Percentiles rank a stretch among this genome's conserved stretches.
Evolutionary conservation across 1,284 basidiomycete genomes (phyloP).

Genomic region (Apiotrichum brassicae): DNA sequence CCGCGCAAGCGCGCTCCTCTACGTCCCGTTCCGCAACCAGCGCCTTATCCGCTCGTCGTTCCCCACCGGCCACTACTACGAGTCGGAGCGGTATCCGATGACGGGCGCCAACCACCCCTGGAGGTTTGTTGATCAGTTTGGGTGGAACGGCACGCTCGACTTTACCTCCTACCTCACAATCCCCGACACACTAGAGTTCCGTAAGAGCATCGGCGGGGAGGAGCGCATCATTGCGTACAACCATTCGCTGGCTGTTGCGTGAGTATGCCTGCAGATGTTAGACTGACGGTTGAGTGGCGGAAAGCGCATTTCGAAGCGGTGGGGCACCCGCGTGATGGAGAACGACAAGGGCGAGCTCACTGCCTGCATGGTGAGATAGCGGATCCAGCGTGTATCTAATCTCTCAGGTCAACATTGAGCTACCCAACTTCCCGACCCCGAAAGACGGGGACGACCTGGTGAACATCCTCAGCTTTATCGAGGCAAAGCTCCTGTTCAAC

Average conservation of each 20-base stretch:
- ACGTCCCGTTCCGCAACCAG: constrained; percentile 73
- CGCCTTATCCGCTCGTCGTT: constrained; percentile 65
- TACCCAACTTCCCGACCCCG: constrained; percentile 35
- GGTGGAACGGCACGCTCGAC: constrained; percentile 38
- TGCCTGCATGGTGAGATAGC: constrained; percentile 61
- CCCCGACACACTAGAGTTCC: constrained; percentile 63
- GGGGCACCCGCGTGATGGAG: constrained; percentile 61
- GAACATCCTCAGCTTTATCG: constrained; percentile 24
- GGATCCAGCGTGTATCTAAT: background rate
- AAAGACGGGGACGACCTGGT: constrained; percentile 19
- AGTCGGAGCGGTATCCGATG: constrained; percentile 45
- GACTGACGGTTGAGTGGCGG: constrained; percentile 54
- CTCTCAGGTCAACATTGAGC: constrained; percentile 42
- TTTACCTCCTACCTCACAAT: constrained; percentile 28
- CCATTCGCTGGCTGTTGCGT: constrained; percentile 61
- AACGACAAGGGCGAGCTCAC: constrained; percentile 60
- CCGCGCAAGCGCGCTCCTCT: constrained; percentile 64
- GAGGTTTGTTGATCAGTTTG: constrained; percentile 50
- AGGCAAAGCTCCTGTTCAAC: constrained; percentile 28
- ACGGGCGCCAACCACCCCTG: constrained; percentile 26
- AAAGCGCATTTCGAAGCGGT: constrained; percentile 56
- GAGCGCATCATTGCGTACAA: constrained; percentile 68
- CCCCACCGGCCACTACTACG: constrained; percentile 64
- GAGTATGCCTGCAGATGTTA: constrained; percentile 5
- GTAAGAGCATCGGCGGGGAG: constrained; percentile 76